phyloP scores from a whole-genome alignment of 371 early-diverging fungal genomes.

The Circinella umbellata region DNA sequence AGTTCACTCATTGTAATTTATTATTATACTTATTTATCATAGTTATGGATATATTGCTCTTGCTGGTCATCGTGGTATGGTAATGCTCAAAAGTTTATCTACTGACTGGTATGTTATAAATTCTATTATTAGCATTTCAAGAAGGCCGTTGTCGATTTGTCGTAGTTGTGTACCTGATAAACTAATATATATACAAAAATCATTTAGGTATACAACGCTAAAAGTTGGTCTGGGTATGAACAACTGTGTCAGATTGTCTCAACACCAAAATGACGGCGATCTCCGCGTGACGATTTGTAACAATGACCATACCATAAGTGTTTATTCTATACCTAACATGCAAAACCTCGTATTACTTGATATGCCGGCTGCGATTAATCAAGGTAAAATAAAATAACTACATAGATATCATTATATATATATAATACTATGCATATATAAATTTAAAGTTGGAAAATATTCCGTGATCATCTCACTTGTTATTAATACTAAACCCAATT shows the following conservation, averaged over 20 bases:
- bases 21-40: background rate
- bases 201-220: constrained; percentile 7
- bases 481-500: constrained; percentile 7
- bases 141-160: too few species aligned
- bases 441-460: constrained; percentile 9
- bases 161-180: too few species aligned
- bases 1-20: too few species aligned
- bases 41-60: constrained; percentile 25
- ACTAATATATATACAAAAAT: background rate
- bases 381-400: constrained; percentile 40
- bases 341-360: constrained; percentile 64
- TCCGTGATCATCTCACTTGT: background rate
- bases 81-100: constrained; percentile 13
- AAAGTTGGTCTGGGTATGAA: constrained; percentile 29
- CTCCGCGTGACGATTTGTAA: constrained; percentile 76
- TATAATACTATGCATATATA: background rate
- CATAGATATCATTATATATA: too few species aligned
- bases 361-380: constrained; percentile 82
- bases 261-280: constrained; percentile 1
- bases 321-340: constrained; percentile 73
- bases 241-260: constrained; percentile 21
- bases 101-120: constrained; percentile 17
- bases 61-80: constrained; percentile 27
- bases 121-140: too few species aligned
- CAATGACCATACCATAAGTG: constrained; percentile 90